Conservation (phyloP, 108 stramenopile species). For the Cylindrotheca closterium region DNA sequence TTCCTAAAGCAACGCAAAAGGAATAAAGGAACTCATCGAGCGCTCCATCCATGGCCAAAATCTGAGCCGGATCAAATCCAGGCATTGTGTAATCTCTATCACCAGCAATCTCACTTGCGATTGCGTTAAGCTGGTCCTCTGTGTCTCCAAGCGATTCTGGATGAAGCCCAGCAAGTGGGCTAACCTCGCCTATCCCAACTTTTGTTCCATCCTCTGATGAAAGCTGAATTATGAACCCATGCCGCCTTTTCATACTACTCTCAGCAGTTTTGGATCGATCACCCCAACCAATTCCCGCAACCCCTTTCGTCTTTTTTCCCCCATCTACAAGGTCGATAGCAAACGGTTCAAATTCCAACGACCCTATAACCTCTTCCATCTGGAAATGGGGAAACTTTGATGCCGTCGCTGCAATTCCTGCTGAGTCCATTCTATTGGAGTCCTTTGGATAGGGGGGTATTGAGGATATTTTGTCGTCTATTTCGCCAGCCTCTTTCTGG, state of each 20-base stretch:
- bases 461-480: not conserved
- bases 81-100: constrained; percentile 18
- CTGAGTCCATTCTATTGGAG: not conserved
- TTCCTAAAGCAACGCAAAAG: constrained; percentile 34
- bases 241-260: constrained; percentile 30
- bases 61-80: constrained; percentile 33
- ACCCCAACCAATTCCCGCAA: constrained; percentile 79
- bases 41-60: constrained; percentile 58
- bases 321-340: constrained; percentile 39
- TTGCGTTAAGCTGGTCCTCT: constrained; percentile 43
- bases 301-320: constrained; percentile 34
- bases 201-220: constrained; percentile 50
- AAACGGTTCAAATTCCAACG: constrained; percentile 65
- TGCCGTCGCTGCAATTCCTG: not conserved
- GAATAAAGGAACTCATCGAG: constrained; percentile 39
- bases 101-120: constrained; percentile 35
- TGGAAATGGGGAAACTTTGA: not conserved
- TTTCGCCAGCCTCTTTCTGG: constrained; percentile 1
- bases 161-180: constrained; percentile 74
- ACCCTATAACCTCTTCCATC: not conserved
- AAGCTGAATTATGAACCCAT: constrained; percentile 71
- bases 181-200: constrained; percentile 83
- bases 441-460: not conserved
- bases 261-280: constrained; percentile 33
- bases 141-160: constrained; percentile 62